These are phyloP conservation scores for Penicillium sp. DNA, from an alignment of 2,329 filamentous ascomycete species.

Conservation along the genomic window DNA sequence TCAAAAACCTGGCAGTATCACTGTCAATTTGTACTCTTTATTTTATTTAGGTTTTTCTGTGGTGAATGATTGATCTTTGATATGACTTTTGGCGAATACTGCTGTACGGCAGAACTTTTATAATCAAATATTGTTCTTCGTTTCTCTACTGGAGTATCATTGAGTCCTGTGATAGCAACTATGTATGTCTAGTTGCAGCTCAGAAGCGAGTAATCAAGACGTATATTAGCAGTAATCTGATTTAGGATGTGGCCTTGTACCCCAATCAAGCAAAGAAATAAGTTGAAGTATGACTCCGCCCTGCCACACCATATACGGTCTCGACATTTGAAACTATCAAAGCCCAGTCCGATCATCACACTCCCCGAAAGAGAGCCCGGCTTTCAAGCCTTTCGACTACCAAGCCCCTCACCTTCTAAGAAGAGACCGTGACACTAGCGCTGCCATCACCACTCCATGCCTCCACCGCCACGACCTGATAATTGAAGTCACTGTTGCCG, in stretches of 20 bases:
- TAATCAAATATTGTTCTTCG: background rate
- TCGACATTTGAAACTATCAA: background rate
- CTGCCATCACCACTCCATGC: slow-evolving; percentile 6
- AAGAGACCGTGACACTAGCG: slow-evolving; percentile 6
- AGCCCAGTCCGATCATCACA: background rate
- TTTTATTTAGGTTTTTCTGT: background rate
- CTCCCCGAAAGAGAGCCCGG: background rate
- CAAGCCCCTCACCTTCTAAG: background rate
- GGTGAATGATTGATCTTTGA: background rate
- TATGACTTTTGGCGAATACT: background rate
- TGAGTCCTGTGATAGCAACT: too few species aligned
- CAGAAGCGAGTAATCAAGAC: too few species aligned
- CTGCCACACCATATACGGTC: background rate
- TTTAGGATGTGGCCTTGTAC: too few species aligned
- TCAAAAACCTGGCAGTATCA: background rate
- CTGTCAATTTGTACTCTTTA: background rate
- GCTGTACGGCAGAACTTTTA: background rate
- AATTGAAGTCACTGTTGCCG: slow-evolving; percentile 10
- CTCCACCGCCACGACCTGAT: slow-evolving; percentile 10
- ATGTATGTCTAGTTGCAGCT: too few species aligned
- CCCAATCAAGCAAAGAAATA: too few species aligned
- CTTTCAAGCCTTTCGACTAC: background rate
- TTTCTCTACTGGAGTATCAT: background rate
- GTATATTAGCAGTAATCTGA: too few species aligned
- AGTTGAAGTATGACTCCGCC: background rate